These are phyloP conservation scores for Pestalotiopsis sp. DNA, from an alignment of 2,329 filamentous ascomycete genomes.

Conservation along the genomic window DNA sequence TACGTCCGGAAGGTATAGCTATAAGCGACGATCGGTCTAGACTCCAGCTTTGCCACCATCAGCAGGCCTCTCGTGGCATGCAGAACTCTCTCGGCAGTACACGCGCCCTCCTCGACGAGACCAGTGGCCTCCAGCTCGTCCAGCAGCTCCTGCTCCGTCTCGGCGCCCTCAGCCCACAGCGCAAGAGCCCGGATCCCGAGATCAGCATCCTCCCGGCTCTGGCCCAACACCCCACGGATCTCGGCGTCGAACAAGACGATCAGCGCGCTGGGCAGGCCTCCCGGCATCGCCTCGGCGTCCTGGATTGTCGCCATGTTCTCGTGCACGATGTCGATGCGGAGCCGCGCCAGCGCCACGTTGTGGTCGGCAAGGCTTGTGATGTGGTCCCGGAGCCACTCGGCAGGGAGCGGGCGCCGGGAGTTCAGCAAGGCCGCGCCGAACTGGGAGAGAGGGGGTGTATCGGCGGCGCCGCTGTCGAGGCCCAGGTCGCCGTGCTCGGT, in stretches of 20 bases:
- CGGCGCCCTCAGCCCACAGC: background rate
- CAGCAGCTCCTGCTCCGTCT: background rate
- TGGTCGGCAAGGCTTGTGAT: background rate
- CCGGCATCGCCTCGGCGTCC: background rate
- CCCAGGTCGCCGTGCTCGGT: conserved; percentile 3
- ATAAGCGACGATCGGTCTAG: background rate
- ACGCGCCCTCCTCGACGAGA: background rate
- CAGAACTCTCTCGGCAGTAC: background rate
- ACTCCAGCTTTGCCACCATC: background rate
- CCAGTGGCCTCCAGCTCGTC: background rate
- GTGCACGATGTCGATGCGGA: background rate
- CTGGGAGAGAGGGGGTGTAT: background rate
- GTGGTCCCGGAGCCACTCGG: conserved; percentile 3
- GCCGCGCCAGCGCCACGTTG: conserved; percentile 3
- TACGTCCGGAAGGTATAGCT: background rate
- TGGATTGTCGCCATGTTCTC: conserved; percentile 4
- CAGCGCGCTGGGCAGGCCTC: background rate
- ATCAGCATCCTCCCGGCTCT: background rate
- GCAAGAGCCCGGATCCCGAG: background rate
- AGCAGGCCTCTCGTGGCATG: background rate
- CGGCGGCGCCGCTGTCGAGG: background rate
- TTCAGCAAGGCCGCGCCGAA: background rate
- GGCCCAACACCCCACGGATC: background rate
- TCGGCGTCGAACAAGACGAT: background rate
- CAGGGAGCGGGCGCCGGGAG: background rate